Percentiles rank a stretch among this genome's conserved stretches.
phyloP scores from a whole-genome alignment of 768 basidiomycete genomes.

The Asterophora parasitica region DNA sequence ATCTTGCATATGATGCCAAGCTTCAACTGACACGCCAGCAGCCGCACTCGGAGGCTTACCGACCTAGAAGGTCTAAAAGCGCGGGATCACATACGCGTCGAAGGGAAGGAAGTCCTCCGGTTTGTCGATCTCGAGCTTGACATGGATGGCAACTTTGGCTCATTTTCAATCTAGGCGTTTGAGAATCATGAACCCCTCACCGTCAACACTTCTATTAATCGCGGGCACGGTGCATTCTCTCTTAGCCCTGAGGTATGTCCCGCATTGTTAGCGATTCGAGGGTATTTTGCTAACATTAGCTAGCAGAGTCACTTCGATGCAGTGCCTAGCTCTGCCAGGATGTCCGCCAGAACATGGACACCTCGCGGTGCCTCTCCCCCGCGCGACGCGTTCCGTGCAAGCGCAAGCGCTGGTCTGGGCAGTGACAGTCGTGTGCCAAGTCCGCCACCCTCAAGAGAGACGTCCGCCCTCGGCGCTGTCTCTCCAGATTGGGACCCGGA shows the following conservation, averaged over 20 bases:
- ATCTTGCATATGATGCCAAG: background rate
- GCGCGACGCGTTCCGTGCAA: constrained; percentile 7
- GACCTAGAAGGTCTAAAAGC: constrained; percentile 10
- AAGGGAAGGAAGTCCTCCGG: constrained; percentile 13
- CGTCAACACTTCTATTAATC: constrained; percentile 4
- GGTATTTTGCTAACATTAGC: background rate
- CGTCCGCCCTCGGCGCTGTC: constrained; percentile 14
- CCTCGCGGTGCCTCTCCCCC: constrained; percentile 19
- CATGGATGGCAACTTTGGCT: background rate
- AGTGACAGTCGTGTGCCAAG: constrained; percentile 18
- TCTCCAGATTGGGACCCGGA: constrained; percentile 18
- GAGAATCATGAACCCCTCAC: constrained; percentile 5
- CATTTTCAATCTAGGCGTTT: constrained; percentile 2
- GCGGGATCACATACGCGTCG: constrained; percentile 6
- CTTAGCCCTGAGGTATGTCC: constrained; percentile 7
- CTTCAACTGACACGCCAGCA: background rate
- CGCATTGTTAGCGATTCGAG: background rate
- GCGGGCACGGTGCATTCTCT: constrained; percentile 4
- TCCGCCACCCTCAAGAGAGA: constrained; percentile 25
- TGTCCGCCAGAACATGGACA: constrained; percentile 18
- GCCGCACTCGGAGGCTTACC: constrained; percentile 15
- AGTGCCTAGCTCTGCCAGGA: constrained; percentile 1
- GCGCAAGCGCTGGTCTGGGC: constrained; percentile 1
- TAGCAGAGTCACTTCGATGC: constrained; percentile 8
- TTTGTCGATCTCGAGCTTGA: constrained; percentile 3